Evolutionary conservation across 1,284 basidiomycete species (phyloP), one percentile per base, ranked within the genome.

Genomic region (Neolentinus lepideus): DNA sequence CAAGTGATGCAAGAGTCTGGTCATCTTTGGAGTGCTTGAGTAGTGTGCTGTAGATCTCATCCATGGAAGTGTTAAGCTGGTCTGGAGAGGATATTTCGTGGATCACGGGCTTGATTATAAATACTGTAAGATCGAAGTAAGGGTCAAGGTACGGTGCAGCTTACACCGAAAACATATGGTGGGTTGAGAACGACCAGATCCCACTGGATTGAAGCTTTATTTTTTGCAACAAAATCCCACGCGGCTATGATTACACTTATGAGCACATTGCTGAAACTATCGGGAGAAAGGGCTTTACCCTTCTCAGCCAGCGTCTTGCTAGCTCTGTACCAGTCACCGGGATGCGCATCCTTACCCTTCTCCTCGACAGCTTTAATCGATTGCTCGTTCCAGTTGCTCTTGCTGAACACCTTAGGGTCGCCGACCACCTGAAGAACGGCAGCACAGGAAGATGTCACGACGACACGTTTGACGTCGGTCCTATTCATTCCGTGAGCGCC

Each of bases 241-340:
- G 79, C 79, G 22, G 75, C 76, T 72, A 52, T 27, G 51, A 11
- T 10, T 2, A 14, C 12, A 14, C 2, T 22, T 2, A n/a, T 26
- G 21, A 29, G 19, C 21, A 4, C 11, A 14, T 25, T 52, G 9
- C 12, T 9, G 35, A 33, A 45, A 31, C 14, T 24, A 26, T 14
- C 11, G 33, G 9, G 6, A 29, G 6, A n/a, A 6, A 53, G 6
- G 10, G 47, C 54, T 21, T 50, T 61, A 77, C 78, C 79, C 60
- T 68, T 71, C 66, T 93, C 90, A 1, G 89, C 88, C 1, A 92
- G 71, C 3, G 79, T 81, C 73, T 92, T 92, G 25, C 77, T 80
- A 16, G 77, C 80, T 46, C 73, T 67, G 64, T 87, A 89, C 63
- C 79, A 82, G 43, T 69, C 65, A 4, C 65, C 55, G 1, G 61